Evolutionary conservation across 495 filamentous ascomycete species (phyloP).

Genomic region (Aspergillus haitiensis): DNA sequence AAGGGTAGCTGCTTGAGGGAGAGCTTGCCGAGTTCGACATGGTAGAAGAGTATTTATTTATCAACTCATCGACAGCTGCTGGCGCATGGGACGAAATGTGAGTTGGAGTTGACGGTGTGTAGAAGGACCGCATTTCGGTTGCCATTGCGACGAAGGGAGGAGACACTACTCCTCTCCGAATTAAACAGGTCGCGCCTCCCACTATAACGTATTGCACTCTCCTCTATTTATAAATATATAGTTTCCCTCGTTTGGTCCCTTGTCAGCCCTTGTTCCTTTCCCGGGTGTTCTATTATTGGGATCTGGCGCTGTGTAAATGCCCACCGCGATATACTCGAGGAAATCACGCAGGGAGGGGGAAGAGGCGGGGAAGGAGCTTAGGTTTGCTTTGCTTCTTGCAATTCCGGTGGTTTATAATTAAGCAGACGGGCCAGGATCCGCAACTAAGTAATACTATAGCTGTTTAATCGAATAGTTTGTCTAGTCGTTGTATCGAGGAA

Average conservation of each 20-base stretch:
- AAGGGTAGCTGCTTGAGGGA: conserved; percentile 10
- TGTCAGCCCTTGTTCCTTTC: background rate
- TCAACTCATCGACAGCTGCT: conserved; percentile 39
- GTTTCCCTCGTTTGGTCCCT: background rate
- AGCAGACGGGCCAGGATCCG: background rate
- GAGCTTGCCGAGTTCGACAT: conserved; percentile 26
- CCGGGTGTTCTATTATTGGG: background rate
- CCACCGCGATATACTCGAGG: background rate
- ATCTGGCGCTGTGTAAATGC: background rate
- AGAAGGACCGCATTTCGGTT: conserved; percentile 43
- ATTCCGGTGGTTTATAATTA: background rate
- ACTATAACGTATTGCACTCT: background rate
- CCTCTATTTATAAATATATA: background rate
- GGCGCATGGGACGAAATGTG: conserved; percentile 37
- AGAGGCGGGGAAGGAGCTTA: too few relatives aligned
- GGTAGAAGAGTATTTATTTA: conserved; percentile 39
- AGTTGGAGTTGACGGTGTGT: conserved; percentile 35
- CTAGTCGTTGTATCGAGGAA: background rate
- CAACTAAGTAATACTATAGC: background rate
- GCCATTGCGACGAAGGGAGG: conserved; percentile 27
- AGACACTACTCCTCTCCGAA: background rate
- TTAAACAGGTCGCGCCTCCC: conserved; percentile 15
- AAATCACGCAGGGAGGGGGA: background rate
- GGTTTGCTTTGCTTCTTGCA: background rate
- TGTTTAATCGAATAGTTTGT: background rate